Base-by-base conservation (phyloP, 2,329 filamentous ascomycete genomes). In the Fusarium brevicatenulatum region DNA sequence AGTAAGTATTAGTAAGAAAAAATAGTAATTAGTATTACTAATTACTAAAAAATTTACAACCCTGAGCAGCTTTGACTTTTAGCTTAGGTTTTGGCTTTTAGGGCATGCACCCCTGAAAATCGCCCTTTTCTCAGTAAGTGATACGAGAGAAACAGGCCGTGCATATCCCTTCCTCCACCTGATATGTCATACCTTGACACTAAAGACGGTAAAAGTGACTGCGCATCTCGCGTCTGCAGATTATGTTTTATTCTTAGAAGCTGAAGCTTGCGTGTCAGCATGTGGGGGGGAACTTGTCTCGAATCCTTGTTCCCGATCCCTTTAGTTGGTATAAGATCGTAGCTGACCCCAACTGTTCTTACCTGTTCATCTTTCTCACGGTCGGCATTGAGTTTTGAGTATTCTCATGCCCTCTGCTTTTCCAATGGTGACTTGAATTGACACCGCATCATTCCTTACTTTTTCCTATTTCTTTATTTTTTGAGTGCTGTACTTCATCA, bases 241-340 rank as follows among this genome's bases (percentile, higher is more conserved):
- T 66, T 73, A 73, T 73, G 50, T 30, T 53, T 42, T 54, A 54
- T 42, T 73, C 68, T 73, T 74, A 74, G 71, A 68, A 57, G 18
- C 49, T n/a, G 16, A 37, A 34, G 52, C 49, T 62, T 59, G 70
- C 63, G 70, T 68, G 53, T 67, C 59, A 58, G 47, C 62, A 44
- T 63, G 68, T 71, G 71, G 63, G 19, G 36, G 19, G 37, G 37
- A 8, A 40, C 43, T 42, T 64, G 68, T 72, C 68, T 68, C 55
- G 18, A 44, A 71, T 44, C 70, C 70, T 57, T 66, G 67, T 42
- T 47, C 39, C 25, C n/a, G 46, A 54, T 49, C 46, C 54, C 36
- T 72, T 47, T 37, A 47, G 47, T 37, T 71, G 47, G 25, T 74
- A 73, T 73, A 73, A 73, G 63, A 53, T 71, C 52, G 36, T 52